Conservation (phyloP, 441 rosid genomes). For the Mallotus repandus region DNA sequence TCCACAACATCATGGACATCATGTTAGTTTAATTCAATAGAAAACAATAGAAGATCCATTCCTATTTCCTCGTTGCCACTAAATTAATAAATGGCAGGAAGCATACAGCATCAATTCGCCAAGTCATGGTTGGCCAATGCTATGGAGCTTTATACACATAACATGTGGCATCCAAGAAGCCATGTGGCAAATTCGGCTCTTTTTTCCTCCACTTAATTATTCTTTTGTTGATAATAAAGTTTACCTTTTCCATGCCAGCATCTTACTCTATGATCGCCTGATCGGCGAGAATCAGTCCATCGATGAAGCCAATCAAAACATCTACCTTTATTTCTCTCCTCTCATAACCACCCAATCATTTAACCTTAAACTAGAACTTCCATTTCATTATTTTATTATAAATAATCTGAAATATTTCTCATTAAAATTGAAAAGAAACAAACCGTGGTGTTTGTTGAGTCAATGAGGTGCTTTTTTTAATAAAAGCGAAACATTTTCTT, state of each 20-base stretch:
- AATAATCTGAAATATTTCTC: too few relatives aligned
- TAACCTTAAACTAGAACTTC: neutral
- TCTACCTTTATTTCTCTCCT: neutral
- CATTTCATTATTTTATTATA: neutral
- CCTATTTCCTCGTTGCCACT: neutral
- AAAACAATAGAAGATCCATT: neutral
- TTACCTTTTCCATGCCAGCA: neutral
- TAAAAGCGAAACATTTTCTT: neutral
- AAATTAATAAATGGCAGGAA: neutral
- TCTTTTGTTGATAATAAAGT: neutral
- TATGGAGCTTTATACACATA: too few relatives aligned
- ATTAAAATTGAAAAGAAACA: too few relatives aligned
- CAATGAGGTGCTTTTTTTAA: neutral
- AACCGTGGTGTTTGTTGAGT: neutral
- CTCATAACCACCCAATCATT: neutral
- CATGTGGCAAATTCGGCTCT: neutral
- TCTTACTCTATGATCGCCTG: neutral
- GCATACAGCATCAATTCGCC: neutral
- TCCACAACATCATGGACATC: neutral
- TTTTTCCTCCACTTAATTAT: slow-evolving; percentile 1
- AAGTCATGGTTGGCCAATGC: neutral
- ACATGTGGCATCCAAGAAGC: slow-evolving; percentile 3
- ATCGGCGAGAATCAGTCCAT: neutral
- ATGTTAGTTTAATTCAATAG: neutral
- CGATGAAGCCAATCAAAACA: neutral